Evolutionary conservation across 2,329 filamentous ascomycete genomes (phyloP).

Genomic region (Botrytis elliptica): DNA sequence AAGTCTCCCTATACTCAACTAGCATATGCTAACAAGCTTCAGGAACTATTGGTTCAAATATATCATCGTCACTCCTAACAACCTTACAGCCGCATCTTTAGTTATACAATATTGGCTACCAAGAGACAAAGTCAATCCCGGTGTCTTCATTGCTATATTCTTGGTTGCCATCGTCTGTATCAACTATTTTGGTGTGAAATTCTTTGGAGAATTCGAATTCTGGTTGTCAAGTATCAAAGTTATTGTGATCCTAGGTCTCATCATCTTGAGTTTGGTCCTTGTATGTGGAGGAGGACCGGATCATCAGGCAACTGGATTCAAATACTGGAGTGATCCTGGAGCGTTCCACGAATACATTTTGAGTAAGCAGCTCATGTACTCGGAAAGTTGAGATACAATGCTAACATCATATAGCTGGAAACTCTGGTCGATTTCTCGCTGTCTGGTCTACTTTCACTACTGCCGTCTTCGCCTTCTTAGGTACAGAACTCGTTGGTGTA

Average conservation of each 20-base stretch:
- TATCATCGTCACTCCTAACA: conserved; percentile 82
- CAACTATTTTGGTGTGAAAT: conserved; percentile 57
- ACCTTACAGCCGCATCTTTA: conserved; percentile 75
- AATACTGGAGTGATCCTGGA: conserved; percentile 50
- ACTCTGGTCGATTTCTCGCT: conserved; percentile 54
- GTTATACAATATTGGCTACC: conserved; percentile 77
- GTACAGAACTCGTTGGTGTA: conserved; percentile 61
- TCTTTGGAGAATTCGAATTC: conserved; percentile 51
- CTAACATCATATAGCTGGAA: conserved; percentile 41
- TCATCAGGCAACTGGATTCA: conserved; percentile 50
- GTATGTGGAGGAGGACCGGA: conserved; percentile 64
- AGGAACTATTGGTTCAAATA: conserved; percentile 51
- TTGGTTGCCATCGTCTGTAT: conserved; percentile 61
- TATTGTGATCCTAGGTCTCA: conserved; percentile 63
- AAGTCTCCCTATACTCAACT: neutral
- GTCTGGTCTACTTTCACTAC: conserved; percentile 54
- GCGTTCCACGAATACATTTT: conserved; percentile 42
- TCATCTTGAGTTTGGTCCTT: conserved; percentile 63
- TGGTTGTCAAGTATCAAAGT: conserved; percentile 59
- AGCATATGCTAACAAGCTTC: conserved; percentile 18
- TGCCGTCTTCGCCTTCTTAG: conserved; percentile 60
- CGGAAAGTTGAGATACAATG: conserved; percentile 16
- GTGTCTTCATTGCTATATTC: conserved; percentile 75
- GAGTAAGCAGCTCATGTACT: conserved; percentile 24
- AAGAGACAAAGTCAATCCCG: conserved; percentile 64